Evolutionary conservation across 495 filamentous ascomycete species (phyloP).

Genomic region (Glonium stellatum): DNA sequence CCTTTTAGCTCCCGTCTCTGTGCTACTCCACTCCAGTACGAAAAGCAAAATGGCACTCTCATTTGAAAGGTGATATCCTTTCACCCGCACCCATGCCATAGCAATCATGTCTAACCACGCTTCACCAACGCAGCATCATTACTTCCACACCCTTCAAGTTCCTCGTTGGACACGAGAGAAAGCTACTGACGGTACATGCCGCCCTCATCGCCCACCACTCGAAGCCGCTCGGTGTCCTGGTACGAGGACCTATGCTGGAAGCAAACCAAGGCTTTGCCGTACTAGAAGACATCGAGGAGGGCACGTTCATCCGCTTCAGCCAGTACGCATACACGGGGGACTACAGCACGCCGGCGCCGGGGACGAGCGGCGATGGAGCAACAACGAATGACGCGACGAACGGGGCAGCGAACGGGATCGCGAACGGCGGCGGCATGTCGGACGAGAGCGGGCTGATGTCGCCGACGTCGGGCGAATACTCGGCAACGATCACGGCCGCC

Average conservation of each 20-base stretch:
- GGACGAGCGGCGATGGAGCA: not conserved
- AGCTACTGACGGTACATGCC: constrained; percentile 2
- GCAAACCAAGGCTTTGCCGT: not conserved
- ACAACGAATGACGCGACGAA: too few relatives aligned
- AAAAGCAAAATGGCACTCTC: not conserved
- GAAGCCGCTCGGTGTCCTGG: not conserved
- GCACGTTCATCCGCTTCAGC: constrained; percentile 5
- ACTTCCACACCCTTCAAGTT: constrained; percentile 1
- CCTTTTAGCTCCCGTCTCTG: too few relatives aligned
- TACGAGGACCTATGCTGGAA: not conserved
- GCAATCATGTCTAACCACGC: not conserved
- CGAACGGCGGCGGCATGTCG: too few relatives aligned
- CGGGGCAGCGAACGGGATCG: not conserved
- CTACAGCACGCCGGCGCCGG: not conserved
- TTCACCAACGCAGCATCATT: not conserved
- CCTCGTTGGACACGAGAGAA: not conserved
- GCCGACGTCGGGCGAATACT: too few relatives aligned
- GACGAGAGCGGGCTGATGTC: too few relatives aligned
- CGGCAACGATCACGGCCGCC: too few relatives aligned
- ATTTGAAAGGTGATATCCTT: not conserved
- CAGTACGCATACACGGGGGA: constrained; percentile 11
- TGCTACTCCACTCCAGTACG: too few relatives aligned
- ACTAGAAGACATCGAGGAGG: constrained; percentile 1
- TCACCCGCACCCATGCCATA: not conserved
- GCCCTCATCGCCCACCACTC: not conserved